A percentile compares a stretch with the other conserved stretches of the same genome.
Evolutionary conservation across 2,329 filamentous ascomycete species (phyloP).

Genomic region (Aspergillus ochraceus): DNA sequence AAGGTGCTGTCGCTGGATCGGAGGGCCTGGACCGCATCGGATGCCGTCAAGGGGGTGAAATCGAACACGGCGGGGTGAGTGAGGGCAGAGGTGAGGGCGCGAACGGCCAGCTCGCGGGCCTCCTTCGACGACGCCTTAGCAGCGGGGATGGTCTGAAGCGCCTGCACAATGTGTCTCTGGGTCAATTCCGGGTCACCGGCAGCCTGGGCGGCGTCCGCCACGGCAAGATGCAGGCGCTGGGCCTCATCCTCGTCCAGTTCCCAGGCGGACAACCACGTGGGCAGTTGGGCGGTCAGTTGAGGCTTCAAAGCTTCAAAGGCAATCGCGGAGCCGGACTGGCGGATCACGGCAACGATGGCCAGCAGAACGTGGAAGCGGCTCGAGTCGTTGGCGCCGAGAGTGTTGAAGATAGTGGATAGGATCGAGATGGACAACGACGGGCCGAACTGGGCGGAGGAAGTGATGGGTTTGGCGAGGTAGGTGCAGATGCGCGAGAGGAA

Average conservation of each 20-base stretch:
- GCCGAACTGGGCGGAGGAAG: slow-evolving; percentile 81
- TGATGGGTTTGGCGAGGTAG: slow-evolving; percentile 84
- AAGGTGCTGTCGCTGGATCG: slow-evolving; percentile 79
- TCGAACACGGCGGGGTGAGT: slow-evolving; percentile 67
- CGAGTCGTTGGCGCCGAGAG: slow-evolving; percentile 72
- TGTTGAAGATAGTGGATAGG: slow-evolving; percentile 95
- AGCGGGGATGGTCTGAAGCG: slow-evolving; percentile 72
- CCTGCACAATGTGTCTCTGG: slow-evolving; percentile 71
- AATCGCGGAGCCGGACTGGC: slow-evolving; percentile 64
- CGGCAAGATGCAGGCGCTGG: slow-evolving; percentile 79
- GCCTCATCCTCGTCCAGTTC: slow-evolving; percentile 77
- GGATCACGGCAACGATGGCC: slow-evolving; percentile 82
- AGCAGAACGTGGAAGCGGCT: slow-evolving; percentile 88
- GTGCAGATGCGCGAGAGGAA: slow-evolving; percentile 86
- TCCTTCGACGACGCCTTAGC: slow-evolving; percentile 56
- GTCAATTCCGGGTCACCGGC: slow-evolving; percentile 75
- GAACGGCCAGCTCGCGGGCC: slow-evolving; percentile 60
- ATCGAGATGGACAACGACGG: slow-evolving; percentile 83
- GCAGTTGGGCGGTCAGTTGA: slow-evolving; percentile 75
- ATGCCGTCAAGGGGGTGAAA: slow-evolving; percentile 69
- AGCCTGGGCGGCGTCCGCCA: slow-evolving; percentile 78
- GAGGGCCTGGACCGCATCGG: slow-evolving; percentile 80
- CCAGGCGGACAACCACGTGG: slow-evolving; percentile 81
- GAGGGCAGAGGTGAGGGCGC: slow-evolving; percentile 67
- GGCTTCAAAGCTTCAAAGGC: slow-evolving; percentile 82